Evolutionary conservation across 176 grass and related monocot species (phyloP), one percentile per base, ranked within the genome.

Genomic region (Tillandsia leiboldiana): DNA sequence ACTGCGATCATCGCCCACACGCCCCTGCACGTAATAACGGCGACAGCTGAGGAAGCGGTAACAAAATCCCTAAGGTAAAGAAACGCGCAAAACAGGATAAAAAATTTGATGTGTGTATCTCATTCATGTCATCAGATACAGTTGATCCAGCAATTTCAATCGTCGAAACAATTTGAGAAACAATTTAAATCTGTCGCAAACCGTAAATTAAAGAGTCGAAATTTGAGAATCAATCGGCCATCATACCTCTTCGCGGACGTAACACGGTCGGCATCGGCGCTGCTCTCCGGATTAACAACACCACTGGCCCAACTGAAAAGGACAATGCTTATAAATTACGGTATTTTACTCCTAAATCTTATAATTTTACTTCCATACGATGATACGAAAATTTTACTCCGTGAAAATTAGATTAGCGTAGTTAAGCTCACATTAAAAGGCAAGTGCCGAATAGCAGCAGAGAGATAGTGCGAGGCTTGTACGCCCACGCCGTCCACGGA

Each of bases 1-100:
- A 99, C 94, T 33, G 82, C 89, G 77, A 99, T 86, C 94, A 99
- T 99, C 29, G 94, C 94, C 26, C 88, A 99, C 51, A 99, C 90
- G 63, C 94, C 94, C 87, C 94, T 93, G 62, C 77, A 74, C 59
- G 51, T 29, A 79, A 70, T 26, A 33, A 53, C 24, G 28, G 59
- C 1, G 9, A 49, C 42, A 63, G 52, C 11, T 63, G 47, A 2
- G 12, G 70, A 54, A 73, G 12, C 17, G 7, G 33, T 50, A 68
- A 72, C 18, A 49, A 1, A 18, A 7, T 49, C 50, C 28, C 2
- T n/a, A 76, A 66, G 53, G 2, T 67, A 69, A 18, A 50, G 13
- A 23, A 61, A 61, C 14, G 4, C 5, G 4, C 33, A 42, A 42
- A 42, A 42, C 4, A 58, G 10, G 28, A 14, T 10, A 58, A 48